Percentiles rank a stretch among this genome's conserved stretches.
Conservation (phyloP, 768 basidiomycete genomes). For the Crucibulum laeve region DNA sequence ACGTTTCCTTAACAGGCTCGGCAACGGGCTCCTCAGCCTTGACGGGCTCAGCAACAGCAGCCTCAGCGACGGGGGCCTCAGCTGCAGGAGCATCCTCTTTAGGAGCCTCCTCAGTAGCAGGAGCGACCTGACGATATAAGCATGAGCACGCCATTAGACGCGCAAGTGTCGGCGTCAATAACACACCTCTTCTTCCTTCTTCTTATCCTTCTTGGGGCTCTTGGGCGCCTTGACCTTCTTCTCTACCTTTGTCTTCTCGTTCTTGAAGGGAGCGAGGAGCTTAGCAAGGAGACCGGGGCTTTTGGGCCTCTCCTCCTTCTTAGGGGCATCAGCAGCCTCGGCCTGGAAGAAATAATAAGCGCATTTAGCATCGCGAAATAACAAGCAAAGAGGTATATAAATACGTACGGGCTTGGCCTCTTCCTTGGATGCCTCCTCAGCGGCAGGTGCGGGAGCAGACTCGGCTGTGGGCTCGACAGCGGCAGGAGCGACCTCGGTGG, state of each 20-base stretch:
- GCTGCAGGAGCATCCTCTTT: conserved; percentile 44
- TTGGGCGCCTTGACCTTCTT: conserved; percentile 65
- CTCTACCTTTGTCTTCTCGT: conserved; percentile 54
- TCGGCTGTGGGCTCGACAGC: conserved; percentile 16
- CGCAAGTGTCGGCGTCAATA: conserved; percentile 10
- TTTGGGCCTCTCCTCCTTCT: conserved; percentile 81
- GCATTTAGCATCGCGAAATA: conserved; percentile 4
- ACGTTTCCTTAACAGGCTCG: conserved; percentile 74
- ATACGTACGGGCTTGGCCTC: conserved; percentile 36
- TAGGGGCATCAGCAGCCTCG: conserved; percentile 41
- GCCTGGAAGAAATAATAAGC: conserved; percentile 21
- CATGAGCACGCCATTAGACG: background rate
- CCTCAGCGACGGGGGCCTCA: conserved; percentile 33
- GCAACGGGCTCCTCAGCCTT: conserved; percentile 42
- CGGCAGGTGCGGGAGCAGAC: conserved; percentile 14
- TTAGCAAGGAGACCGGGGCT: conserved; percentile 75
- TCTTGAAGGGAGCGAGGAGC: conserved; percentile 78
- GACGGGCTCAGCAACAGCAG: conserved; percentile 18
- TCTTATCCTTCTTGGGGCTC: conserved; percentile 81
- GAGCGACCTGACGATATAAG: conserved; percentile 21
- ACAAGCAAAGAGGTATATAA: background rate
- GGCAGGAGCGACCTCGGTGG: conserved; percentile 47
- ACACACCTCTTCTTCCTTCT: conserved; percentile 68
- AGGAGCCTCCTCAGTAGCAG: conserved; percentile 38
- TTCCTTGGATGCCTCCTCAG: conserved; percentile 31